Percentiles rank a stretch among this genome's conserved stretches.
These are phyloP conservation scores for Hamamelis virginiana DNA, from an alignment of 164 flowering plant genomes.

Conservation along the genomic window DNA sequence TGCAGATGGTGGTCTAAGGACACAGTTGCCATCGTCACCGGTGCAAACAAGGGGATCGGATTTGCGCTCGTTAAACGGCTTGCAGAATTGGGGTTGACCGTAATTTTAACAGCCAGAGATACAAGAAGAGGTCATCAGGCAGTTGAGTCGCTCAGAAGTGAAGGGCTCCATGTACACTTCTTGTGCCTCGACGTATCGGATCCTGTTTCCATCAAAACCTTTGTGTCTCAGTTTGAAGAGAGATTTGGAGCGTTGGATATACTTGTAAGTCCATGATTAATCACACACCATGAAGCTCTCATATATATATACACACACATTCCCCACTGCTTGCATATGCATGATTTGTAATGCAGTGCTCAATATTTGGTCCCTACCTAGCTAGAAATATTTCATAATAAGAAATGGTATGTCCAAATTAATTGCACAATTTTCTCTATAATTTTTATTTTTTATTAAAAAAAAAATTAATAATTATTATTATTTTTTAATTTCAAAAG, in stretches of 20 bases:
- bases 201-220: conserved; percentile 46
- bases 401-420: too few relatives aligned
- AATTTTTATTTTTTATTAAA: too few relatives aligned
- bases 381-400: too few relatives aligned
- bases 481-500: too few relatives aligned
- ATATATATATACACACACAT: too few relatives aligned
- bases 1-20: conserved; percentile 80
- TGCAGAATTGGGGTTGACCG: conserved; percentile 66
- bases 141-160: conserved; percentile 32
- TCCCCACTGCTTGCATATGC: background rate
- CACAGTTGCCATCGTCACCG: conserved; percentile 74
- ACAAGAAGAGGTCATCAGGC: conserved; percentile 46
- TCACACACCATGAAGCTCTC: too few relatives aligned
- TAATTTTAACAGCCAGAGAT: conserved; percentile 72
- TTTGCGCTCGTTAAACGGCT: conserved; percentile 58
- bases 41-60: conserved; percentile 88
- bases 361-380: too few relatives aligned
- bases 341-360: too few relatives aligned
- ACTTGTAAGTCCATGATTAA: conserved; percentile 70
- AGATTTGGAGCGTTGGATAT: conserved; percentile 52
- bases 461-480: too few relatives aligned
- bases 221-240: conserved; percentile 45
- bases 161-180: conserved; percentile 48
- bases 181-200: conserved; percentile 56
- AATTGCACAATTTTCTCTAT: too few relatives aligned